These are phyloP conservation scores for Trifolium repens DNA, from an alignment of 306 rosid species.

Conservation along the genomic window DNA sequence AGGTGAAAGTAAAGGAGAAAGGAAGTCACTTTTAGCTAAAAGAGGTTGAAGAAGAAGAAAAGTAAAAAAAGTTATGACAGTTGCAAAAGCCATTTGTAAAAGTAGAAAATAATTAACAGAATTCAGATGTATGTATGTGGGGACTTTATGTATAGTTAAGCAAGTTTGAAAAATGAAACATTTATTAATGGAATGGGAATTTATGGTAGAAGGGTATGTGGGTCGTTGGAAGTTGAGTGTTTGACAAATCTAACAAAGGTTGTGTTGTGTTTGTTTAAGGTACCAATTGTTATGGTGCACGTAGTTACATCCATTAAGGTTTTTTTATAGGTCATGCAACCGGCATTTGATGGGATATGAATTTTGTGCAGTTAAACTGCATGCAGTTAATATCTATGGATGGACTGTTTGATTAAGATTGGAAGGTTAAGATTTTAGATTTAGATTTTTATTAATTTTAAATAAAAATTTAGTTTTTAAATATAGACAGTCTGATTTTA, in stretches of 20 bases:
- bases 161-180: constrained; percentile 4
- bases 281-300: constrained; percentile 6
- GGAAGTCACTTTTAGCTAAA: constrained; percentile 44
- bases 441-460: too few relatives aligned
- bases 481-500: too few relatives aligned
- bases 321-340: neutral
- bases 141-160: neutral
- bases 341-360: neutral
- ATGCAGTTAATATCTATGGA: too few relatives aligned
- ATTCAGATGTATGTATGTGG: neutral
- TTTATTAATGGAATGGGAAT: neutral
- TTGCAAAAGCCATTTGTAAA: constrained; percentile 56
- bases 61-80: constrained; percentile 38
- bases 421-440: too few relatives aligned
- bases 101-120: neutral
- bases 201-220: neutral
- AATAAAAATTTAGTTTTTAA: too few relatives aligned
- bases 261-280: neutral
- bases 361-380: too few relatives aligned
- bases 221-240: constrained; percentile 5
- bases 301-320: neutral
- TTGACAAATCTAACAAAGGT: neutral
- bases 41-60: constrained; percentile 54
- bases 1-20: constrained; percentile 70
- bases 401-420: too few relatives aligned